Evolutionary conservation across 306 rosid genomes (phyloP), one percentile per base, ranked within the genome.

Genomic region (Inga oerstediana): DNA sequence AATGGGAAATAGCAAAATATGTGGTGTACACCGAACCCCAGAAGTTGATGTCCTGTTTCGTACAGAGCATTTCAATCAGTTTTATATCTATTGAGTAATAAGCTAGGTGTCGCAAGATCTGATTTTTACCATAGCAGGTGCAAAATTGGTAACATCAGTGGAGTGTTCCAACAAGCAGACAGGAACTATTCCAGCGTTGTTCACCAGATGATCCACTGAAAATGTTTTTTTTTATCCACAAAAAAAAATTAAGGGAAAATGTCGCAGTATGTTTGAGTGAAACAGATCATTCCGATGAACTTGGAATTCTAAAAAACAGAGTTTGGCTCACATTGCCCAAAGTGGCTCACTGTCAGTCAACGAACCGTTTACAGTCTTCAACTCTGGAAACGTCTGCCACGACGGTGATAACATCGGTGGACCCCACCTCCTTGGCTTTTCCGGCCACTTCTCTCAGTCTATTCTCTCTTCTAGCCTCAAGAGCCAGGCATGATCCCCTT

Each of bases 161-260:
- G 77, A 15, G 7, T 88, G 72, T 82, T 89, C 97, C 61, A 93
- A 90, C 83, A 89, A 61, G 84, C 76, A n/a, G 39, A 84, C 8
- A 10, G 88, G 87, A 54, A 77, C 45, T 51, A 88, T 41, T 73
- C 94, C 93, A 45, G 94, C 98, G 79, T 90, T 90, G 90, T 87
- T 92, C 67, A 92, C 97, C 72, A 93, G 80, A 86, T 90, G 91
- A 88, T 91, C 93, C 87, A 89, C 93, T 86, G 72, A 74, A 51
- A 61, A 62, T 12, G 10, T n/a, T 19, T 17, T 75, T 71, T 20
- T 56, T 56, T 16, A 49, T 15, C n/a, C 22, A 20, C 19, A 14
- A 15, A 52, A 15, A 52, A 2, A 17, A 39, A 0, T 5, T 5
- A 17, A 66, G 44, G 34, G 19, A 46, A 51, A 81, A 8, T 72